phyloP scores from a whole-genome alignment of 805 yeast genomes.

The Myxozyma melibiosi region DNA sequence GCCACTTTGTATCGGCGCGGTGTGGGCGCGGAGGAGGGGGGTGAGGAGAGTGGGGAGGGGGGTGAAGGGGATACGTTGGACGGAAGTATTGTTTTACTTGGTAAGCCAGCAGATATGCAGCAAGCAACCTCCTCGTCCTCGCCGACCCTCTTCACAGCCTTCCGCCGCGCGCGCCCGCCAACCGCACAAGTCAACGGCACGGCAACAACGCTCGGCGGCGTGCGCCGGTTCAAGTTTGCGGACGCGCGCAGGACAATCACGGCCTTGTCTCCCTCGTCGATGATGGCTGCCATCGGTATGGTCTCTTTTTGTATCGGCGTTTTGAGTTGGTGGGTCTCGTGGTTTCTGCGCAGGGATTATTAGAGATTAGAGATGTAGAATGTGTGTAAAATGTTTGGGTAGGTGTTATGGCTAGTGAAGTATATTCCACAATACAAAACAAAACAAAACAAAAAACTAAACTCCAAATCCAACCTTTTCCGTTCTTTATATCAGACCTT shows the following conservation, averaged over 20 bases:
- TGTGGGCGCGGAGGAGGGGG: neutral
- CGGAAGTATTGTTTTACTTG: constrained; percentile 14
- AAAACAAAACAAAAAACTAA: neutral
- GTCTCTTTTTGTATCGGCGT: constrained; percentile 28
- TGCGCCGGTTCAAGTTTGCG: constrained; percentile 8
- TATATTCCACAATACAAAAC: neutral
- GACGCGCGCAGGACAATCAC: neutral
- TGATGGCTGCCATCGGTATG: constrained; percentile 22
- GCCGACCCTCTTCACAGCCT: neutral
- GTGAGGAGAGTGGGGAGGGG: neutral
- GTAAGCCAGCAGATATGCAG: constrained; percentile 4
- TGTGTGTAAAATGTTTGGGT: neutral
- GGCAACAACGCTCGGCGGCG: constrained; percentile 2
- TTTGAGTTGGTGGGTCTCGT: constrained; percentile 28
- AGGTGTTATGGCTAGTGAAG: neutral
- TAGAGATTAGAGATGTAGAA: neutral
- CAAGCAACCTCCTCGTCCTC: neutral
- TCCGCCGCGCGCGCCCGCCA: neutral
- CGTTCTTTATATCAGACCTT: neutral
- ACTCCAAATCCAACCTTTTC: neutral
- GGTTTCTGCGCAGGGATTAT: constrained; percentile 20
- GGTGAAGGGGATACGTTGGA: constrained; percentile 1
- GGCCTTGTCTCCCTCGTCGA: neutral
- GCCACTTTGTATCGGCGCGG: neutral
- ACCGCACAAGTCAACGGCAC: constrained; percentile 9